A percentile compares a stretch with the other conserved stretches of the same genome.
phyloP scores from a whole-genome alignment of 306 rosid genomes.

The Cyclanthera cordifolia region DNA sequence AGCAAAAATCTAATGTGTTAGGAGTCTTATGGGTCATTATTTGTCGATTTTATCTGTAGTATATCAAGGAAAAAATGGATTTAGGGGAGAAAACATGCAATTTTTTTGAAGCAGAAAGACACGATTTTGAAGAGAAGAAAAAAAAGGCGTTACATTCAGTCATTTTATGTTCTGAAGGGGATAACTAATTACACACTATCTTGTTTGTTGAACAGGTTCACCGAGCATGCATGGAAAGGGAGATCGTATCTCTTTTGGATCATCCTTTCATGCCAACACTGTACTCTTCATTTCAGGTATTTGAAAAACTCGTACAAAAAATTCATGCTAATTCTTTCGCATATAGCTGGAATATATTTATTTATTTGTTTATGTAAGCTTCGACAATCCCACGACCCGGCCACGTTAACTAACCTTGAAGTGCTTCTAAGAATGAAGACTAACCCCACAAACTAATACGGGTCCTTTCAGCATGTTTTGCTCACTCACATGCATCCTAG shows the following conservation, averaged over 20 bases:
- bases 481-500: no score
- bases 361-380: no score
- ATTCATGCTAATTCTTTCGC: neutral
- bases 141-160: neutral
- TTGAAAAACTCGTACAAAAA: neutral
- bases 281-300: constrained; percentile 87
- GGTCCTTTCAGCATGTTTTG: no score
- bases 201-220: constrained; percentile 62
- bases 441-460: no score
- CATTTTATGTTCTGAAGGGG: neutral
- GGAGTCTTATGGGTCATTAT: neutral
- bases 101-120: neutral
- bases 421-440: no score
- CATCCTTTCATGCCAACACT: constrained; percentile 95
- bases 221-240: constrained; percentile 84
- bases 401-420: no score
- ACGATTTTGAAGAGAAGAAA: neutral
- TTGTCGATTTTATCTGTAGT: neutral
- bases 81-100: neutral
- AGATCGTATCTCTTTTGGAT: constrained; percentile 70
- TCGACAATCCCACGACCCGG: no score
- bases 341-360: neutral
- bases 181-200: neutral
- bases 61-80: neutral
- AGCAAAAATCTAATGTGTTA: neutral